Evolutionary conservation across 352 stramenopile species (phyloP).

Genomic region (Chrysophaeum taylorii): DNA sequence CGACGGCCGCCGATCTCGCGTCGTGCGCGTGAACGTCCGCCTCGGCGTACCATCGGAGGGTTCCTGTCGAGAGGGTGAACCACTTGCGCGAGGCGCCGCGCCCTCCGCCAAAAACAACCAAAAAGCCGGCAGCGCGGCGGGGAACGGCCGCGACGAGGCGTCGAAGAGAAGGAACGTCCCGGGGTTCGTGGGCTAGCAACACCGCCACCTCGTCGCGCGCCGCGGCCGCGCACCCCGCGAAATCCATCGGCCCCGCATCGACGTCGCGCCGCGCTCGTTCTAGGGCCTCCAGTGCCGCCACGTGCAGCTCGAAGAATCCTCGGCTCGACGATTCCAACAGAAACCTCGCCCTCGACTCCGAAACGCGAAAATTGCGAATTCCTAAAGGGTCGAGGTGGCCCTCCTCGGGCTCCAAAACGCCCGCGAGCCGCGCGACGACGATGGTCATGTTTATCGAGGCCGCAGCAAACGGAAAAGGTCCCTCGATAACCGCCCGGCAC

Average conservation of each 20-base stretch:
- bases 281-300: background rate
- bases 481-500: background rate
- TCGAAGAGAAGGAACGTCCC: background rate
- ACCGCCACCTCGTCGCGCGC: constrained; percentile 9
- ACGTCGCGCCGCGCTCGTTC: constrained; percentile 11
- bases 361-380: background rate
- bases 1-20: background rate
- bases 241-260: background rate
- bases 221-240: constrained; percentile 1
- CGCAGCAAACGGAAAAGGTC: constrained; percentile 5
- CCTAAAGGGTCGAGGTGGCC: background rate
- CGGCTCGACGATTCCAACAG: background rate
- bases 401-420: constrained; percentile 3
- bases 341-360: background rate
- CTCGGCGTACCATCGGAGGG: constrained; percentile 5
- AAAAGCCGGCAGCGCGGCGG: background rate
- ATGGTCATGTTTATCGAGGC: constrained; percentile 16
- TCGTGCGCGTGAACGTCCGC: background rate
- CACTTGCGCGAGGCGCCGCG: background rate
- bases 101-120: background rate
- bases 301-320: constrained; percentile 13
- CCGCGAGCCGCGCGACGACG: background rate
- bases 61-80: constrained; percentile 8
- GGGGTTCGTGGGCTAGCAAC: background rate
- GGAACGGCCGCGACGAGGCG: background rate